Evolutionary conservation across 441 rosid species (phyloP).

Genomic region (Arabidopsis lyrata): DNA sequence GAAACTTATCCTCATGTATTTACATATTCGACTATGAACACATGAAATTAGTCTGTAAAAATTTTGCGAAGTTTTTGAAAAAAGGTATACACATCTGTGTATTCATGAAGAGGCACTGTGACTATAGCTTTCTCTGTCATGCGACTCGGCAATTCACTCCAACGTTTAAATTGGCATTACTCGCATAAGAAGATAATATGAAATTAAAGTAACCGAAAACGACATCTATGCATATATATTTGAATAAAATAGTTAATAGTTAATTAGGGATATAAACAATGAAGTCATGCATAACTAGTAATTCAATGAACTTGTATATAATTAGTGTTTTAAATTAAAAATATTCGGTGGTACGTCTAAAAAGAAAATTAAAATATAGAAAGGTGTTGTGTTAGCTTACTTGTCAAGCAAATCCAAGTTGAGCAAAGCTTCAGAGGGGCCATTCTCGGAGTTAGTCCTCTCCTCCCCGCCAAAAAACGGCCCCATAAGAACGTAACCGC

Average conservation of each 20-base stretch:
- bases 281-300: slow-evolving; percentile 35
- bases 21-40: not conserved
- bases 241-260: not conserved
- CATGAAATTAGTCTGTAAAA: not conserved
- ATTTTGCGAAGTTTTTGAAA: slow-evolving; percentile 1
- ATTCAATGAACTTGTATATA: slow-evolving; percentile 17
- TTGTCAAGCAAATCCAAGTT: slow-evolving; percentile 77
- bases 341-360: slow-evolving; percentile 13
- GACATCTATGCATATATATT: slow-evolving; percentile 16
- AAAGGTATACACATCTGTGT: slow-evolving; percentile 10
- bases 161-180: slow-evolving; percentile 30
- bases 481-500: slow-evolving; percentile 76
- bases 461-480: slow-evolving; percentile 91
- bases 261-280: slow-evolving; percentile 21
- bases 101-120: slow-evolving; percentile 44
- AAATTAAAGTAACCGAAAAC: slow-evolving; percentile 38
- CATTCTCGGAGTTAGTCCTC: slow-evolving; percentile 79
- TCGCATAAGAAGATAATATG: slow-evolving; percentile 15
- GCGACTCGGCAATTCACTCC: slow-evolving; percentile 44
- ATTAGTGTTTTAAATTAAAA: not conserved
- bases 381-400: slow-evolving; percentile 52
- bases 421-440: slow-evolving; percentile 65
- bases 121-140: slow-evolving; percentile 39
- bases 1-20: not conserved
- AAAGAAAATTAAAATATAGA: slow-evolving; percentile 19